A percentile compares a stretch with the other conserved stretches of the same genome.
Conservation (phyloP, 2,329 filamentous ascomycete species). For the Aureobasidium sp. region DNA sequence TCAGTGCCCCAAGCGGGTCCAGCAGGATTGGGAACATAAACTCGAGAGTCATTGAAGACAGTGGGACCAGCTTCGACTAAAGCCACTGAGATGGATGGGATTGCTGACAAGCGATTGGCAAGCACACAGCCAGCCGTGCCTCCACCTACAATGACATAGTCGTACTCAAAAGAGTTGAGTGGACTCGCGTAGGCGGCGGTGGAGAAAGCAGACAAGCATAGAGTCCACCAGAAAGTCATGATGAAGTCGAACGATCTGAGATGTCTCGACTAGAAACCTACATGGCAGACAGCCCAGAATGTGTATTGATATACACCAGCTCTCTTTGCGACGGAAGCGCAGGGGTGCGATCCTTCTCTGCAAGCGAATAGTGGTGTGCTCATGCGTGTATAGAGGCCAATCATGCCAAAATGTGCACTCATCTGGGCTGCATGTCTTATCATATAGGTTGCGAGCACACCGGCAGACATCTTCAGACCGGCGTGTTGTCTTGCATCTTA, state of each 20-base stretch:
- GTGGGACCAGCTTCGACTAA: constrained; percentile 20
- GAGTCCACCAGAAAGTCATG: not conserved
- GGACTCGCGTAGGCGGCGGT: not conserved
- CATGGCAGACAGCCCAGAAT: not conserved
- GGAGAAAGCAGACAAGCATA: not conserved
- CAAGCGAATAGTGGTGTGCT: not conserved
- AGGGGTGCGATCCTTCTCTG: not conserved
- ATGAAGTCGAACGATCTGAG: not conserved
- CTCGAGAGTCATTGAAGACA: constrained; percentile 19
- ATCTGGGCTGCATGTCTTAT: not conserved
- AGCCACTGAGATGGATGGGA: constrained; percentile 19
- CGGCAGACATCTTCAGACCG: not conserved
- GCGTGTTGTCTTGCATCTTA: not conserved
- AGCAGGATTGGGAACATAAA: constrained; percentile 20
- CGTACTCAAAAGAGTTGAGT: constrained; percentile 9
- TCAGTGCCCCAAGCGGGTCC: constrained; percentile 11
- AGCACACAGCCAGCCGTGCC: constrained; percentile 20
- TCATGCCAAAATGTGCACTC: not conserved
- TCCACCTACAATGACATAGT: constrained; percentile 20
- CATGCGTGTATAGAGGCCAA: not conserved
- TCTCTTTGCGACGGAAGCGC: not conserved
- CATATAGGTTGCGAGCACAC: not conserved
- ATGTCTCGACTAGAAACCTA: not conserved
- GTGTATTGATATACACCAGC: not conserved
- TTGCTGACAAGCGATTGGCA: constrained; percentile 19